These are phyloP conservation scores for Acacia melanoxylon DNA, from an alignment of 306 rosid genomes.

Conservation along the genomic window DNA sequence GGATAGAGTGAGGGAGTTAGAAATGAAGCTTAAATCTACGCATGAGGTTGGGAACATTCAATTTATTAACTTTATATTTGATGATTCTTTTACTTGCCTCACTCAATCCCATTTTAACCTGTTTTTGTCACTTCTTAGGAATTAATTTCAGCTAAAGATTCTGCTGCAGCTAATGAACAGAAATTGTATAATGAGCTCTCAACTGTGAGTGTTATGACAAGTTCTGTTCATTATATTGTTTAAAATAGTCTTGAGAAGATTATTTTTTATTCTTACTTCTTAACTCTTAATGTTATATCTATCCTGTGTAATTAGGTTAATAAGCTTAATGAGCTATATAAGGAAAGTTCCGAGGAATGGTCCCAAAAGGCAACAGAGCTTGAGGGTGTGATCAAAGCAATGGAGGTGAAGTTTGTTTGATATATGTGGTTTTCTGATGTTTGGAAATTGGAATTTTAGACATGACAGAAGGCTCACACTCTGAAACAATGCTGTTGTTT, in stretches of 20 bases:
- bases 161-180: conserved; percentile 75
- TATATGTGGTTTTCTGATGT: conserved; percentile 2
- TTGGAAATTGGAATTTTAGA: conserved; percentile 17
- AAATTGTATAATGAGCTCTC: conserved; percentile 74
- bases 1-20: conserved; percentile 77
- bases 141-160: conserved; percentile 61
- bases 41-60: conserved; percentile 66
- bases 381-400: conserved; percentile 85
- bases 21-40: conserved; percentile 55
- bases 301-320: conserved; percentile 52
- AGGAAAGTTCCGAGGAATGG: conserved; percentile 91
- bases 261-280: neutral
- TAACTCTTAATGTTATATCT: neutral
- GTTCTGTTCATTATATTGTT: neutral
- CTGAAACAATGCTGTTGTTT: conserved; percentile 26
- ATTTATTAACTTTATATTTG: conserved; percentile 16
- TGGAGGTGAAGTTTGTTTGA: conserved; percentile 66
- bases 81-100: neutral
- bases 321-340: conserved; percentile 80
- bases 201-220: conserved; percentile 61
- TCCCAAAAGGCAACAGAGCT: conserved; percentile 88
- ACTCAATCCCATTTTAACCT: conserved; percentile 9
- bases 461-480: neutral
- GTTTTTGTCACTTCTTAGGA: conserved; percentile 49
- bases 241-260: neutral